Conservation (phyloP, 2,329 filamentous ascomycete species). For the Saccharata proteae region DNA sequence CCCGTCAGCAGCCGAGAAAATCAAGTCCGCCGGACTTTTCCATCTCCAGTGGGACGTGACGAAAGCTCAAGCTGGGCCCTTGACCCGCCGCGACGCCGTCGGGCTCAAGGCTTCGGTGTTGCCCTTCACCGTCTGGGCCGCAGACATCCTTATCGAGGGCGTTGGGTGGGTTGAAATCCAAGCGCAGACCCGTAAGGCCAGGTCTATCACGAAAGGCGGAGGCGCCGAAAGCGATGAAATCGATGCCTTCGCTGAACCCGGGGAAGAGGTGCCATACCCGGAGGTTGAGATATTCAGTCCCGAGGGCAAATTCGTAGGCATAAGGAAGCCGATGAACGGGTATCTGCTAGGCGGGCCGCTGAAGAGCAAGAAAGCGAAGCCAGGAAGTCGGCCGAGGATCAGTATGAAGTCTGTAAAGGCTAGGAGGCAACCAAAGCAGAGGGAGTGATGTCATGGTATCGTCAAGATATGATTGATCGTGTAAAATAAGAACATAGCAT, state of each 20-base stretch:
- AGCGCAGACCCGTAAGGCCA: conserved; percentile 57
- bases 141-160: conserved; percentile 82
- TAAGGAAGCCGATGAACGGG: conserved; percentile 56
- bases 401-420: conserved; percentile 50
- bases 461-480: no score
- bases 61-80: conserved; percentile 58
- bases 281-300: conserved; percentile 77
- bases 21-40: conserved; percentile 55
- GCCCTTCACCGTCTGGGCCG: conserved; percentile 66
- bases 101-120: conserved; percentile 54
- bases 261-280: conserved; percentile 39
- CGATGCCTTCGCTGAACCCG: conserved; percentile 12
- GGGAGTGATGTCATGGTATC: no score
- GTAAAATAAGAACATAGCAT: no score
- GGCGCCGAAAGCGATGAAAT: conserved; percentile 34
- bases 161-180: conserved; percentile 87
- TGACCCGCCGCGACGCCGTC: conserved; percentile 52
- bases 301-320: conserved; percentile 65
- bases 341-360: conserved; percentile 50
- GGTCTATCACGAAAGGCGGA: background rate
- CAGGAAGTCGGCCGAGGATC: conserved; percentile 47
- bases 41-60: conserved; percentile 74
- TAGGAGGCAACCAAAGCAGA: no score
- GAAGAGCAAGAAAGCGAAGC: conserved; percentile 35
- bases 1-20: conserved; percentile 24